Evolutionary conservation across 2,329 filamentous ascomycete species (phyloP).

Genomic region (Hypoxylon sp.): DNA sequence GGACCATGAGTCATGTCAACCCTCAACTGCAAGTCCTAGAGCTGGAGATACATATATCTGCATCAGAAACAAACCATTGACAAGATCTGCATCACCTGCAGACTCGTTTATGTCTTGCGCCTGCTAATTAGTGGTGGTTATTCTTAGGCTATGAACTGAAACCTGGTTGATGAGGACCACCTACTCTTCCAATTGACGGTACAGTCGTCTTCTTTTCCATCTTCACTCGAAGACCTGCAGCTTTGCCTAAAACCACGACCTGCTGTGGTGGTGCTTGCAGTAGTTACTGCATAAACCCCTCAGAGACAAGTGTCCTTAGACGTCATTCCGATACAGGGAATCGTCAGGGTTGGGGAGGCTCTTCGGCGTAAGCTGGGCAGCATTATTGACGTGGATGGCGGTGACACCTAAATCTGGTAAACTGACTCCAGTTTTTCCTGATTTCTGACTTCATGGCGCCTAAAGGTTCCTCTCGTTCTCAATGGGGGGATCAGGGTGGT

Average conservation of each 20-base stretch:
- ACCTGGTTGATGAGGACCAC: slow-evolving; percentile 23
- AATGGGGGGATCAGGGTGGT: slow-evolving; percentile 15
- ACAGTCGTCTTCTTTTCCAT: not conserved
- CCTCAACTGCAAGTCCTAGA: slow-evolving; percentile 24
- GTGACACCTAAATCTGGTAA: slow-evolving; percentile 29
- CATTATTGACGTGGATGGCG: slow-evolving; percentile 35
- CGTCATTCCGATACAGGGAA: slow-evolving; percentile 24
- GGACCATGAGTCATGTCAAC: slow-evolving; percentile 19
- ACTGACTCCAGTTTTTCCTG: slow-evolving; percentile 33
- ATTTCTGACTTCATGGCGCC: slow-evolving; percentile 24
- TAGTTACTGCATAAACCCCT: slow-evolving; percentile 34
- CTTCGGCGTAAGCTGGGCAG: slow-evolving; percentile 34
- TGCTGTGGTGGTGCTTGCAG: slow-evolving; percentile 27
- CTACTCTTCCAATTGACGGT: slow-evolving; percentile 22
- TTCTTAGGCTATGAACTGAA: slow-evolving; percentile 40
- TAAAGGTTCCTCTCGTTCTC: slow-evolving; percentile 11
- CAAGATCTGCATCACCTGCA: slow-evolving; percentile 38
- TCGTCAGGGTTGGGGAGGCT: slow-evolving; percentile 28
- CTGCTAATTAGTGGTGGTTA: slow-evolving; percentile 37
- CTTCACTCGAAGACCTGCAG: slow-evolving; percentile 27
- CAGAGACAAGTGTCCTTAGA: slow-evolving; percentile 28
- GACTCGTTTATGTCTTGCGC: slow-evolving; percentile 34
- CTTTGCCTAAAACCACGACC: slow-evolving; percentile 23
- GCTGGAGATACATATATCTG: slow-evolving; percentile 18
- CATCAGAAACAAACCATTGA: slow-evolving; percentile 23